Conservation (phyloP, 2,329 filamentous ascomycete genomes). For the Fusarium praegraminearum region DNA sequence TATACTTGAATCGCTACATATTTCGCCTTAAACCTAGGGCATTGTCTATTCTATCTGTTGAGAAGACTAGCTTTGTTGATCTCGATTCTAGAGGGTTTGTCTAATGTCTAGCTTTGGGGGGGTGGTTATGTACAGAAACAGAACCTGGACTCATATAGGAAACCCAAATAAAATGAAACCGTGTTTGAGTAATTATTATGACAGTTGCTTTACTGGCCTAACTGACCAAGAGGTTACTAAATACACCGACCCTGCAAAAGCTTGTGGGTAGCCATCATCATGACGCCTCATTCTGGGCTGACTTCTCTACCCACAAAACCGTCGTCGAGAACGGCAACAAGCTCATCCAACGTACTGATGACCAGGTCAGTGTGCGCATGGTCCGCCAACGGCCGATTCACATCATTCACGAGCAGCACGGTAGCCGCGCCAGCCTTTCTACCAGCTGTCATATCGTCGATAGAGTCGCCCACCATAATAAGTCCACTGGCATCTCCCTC, state of each 20-base stretch:
- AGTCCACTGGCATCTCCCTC: conserved; percentile 60
- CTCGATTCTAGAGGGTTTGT: conserved; percentile 28
- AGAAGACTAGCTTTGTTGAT: conserved; percentile 34
- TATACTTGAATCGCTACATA: conserved; percentile 41
- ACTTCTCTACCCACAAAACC: conserved; percentile 72
- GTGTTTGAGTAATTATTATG: conserved; percentile 27
- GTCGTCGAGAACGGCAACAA: conserved; percentile 78
- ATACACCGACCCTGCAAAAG: background rate
- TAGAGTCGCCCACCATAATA: conserved; percentile 80
- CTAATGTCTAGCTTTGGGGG: conserved; percentile 39
- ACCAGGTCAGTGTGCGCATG: conserved; percentile 84
- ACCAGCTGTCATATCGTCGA: conserved; percentile 94
- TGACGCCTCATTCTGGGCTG: conserved; percentile 8
- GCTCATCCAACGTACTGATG: conserved; percentile 78
- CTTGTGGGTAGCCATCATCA: background rate
- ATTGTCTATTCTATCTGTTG: conserved; percentile 30
- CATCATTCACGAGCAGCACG: conserved; percentile 87
- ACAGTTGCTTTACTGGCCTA: conserved; percentile 2
- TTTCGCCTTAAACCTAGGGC: conserved; percentile 33
- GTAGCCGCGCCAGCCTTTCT: conserved; percentile 86
- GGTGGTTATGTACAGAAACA: conserved; percentile 30
- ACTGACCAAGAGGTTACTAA: conserved; percentile 7
- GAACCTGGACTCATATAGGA: conserved; percentile 38
- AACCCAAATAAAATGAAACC: conserved; percentile 44
- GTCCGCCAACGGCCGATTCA: conserved; percentile 75